Conservation (phyloP, 2,329 filamentous ascomycete species). For the Fusarium sulawesiense region DNA sequence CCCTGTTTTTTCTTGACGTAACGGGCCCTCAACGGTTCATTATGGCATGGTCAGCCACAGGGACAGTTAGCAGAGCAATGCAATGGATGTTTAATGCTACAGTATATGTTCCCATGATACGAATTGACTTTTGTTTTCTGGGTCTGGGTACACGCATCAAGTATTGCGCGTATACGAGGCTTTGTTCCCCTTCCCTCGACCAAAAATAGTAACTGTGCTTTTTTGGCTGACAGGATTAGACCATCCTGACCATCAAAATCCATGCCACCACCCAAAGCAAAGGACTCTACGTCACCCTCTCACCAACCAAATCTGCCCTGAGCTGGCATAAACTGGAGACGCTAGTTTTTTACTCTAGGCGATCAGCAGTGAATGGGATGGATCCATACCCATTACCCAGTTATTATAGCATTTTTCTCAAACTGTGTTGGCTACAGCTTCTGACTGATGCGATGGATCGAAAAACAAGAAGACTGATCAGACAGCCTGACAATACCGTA, state of each 20-base stretch:
- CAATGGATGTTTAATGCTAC: neutral
- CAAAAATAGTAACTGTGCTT: slow-evolving; percentile 31
- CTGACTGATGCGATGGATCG: neutral
- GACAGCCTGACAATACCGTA: neutral
- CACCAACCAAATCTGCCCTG: slow-evolving; percentile 11
- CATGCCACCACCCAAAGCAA: neutral
- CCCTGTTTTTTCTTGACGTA: slow-evolving; percentile 13
- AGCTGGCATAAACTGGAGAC: slow-evolving; percentile 23
- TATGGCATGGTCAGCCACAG: slow-evolving; percentile 8
- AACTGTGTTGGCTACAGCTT: slow-evolving; percentile 6
- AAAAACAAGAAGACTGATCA: neutral
- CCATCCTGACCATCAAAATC: neutral
- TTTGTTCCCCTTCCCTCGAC: slow-evolving; percentile 8
- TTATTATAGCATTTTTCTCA: slow-evolving; percentile 6
- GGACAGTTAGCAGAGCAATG: neutral
- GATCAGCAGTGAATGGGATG: slow-evolving; percentile 28
- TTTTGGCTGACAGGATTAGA: slow-evolving; percentile 13
- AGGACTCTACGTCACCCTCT: slow-evolving; percentile 27
- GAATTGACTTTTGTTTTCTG: neutral
- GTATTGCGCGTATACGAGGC: slow-evolving; percentile 32
- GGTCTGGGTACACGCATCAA: slow-evolving; percentile 10
- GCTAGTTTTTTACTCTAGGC: slow-evolving; percentile 17
- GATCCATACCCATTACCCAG: neutral
- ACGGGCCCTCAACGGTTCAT: neutral
- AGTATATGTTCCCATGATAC: neutral